Conservation (phyloP, 2,329 filamentous ascomycete species). For the Elsinoe fawcettii region DNA sequence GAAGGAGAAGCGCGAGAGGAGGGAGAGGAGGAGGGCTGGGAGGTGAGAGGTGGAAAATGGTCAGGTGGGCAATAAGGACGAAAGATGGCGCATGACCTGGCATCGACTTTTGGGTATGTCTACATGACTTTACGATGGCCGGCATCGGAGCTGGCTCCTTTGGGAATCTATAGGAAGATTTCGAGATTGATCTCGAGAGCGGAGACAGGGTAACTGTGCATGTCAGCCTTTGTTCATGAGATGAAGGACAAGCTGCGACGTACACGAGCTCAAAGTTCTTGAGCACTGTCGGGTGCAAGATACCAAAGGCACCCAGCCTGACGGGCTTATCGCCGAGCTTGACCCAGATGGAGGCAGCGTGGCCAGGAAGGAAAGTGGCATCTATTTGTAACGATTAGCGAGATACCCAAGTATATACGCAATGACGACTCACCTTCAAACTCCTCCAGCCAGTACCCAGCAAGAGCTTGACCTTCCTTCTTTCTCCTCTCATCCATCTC, state of each 20-base stretch:
- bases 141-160: background rate
- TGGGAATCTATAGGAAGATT: slow-evolving; percentile 61
- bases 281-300: slow-evolving; percentile 84
- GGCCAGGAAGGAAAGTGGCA: slow-evolving; percentile 82
- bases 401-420: background rate
- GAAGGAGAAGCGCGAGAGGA: slow-evolving; percentile 30
- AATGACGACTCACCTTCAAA: slow-evolving; percentile 56
- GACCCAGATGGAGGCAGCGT: slow-evolving; percentile 77
- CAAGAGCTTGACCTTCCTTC: slow-evolving; percentile 58
- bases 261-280: slow-evolving; percentile 82
- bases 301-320: slow-evolving; percentile 83
- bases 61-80: background rate
- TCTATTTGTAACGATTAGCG: slow-evolving; percentile 40
- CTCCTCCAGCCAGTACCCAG: slow-evolving; percentile 85
- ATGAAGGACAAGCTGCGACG: slow-evolving; percentile 15
- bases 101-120: background rate
- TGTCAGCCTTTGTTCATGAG: slow-evolving; percentile 33
- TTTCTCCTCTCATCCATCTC: slow-evolving; percentile 28
- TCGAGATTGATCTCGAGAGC: slow-evolving; percentile 92
- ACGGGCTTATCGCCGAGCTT: slow-evolving; percentile 62
- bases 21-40: slow-evolving; percentile 25
- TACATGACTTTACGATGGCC: background rate
- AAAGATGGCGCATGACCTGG: too few relatives aligned
- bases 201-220: slow-evolving; percentile 67
- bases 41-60: background rate